A percentile compares a stretch with the other conserved stretches of the same genome.
phyloP scores from a whole-genome alignment of 2,329 filamentous ascomycete genomes.

The Lecanoromycetidae sp. region DNA sequence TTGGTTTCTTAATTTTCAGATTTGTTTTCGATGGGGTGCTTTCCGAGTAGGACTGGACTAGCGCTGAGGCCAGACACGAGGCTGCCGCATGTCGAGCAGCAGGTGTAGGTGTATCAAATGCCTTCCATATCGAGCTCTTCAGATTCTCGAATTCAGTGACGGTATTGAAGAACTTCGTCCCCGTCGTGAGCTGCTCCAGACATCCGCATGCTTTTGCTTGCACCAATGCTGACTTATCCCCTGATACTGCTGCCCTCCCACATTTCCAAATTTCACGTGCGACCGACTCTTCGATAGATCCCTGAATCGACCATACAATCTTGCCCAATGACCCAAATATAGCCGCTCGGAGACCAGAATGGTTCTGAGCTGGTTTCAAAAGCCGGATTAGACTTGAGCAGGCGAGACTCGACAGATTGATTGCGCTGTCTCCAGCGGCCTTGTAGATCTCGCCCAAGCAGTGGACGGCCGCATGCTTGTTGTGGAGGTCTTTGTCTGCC shows the following conservation, averaged over 20 bases:
- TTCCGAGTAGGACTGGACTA: conserved; percentile 70
- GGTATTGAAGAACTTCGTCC: conserved; percentile 75
- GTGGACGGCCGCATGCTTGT: conserved; percentile 76
- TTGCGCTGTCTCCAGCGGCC: conserved; percentile 85
- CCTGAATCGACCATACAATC: conserved; percentile 60
- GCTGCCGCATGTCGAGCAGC: conserved; percentile 76
- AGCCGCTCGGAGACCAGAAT: conserved; percentile 71
- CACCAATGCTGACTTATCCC: conserved; percentile 73
- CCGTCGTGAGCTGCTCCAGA: conserved; percentile 57
- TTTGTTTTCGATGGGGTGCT: conserved; percentile 38
- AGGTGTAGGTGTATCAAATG: conserved; percentile 63
- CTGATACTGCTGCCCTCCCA: conserved; percentile 59
- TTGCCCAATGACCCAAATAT: conserved; percentile 65
- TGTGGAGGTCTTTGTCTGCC: conserved; percentile 61
- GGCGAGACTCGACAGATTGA: conserved; percentile 65
- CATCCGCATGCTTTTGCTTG: conserved; percentile 69
- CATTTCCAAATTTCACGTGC: conserved; percentile 94
- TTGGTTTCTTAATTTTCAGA: conserved; percentile 55
- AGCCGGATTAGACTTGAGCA: conserved; percentile 63
- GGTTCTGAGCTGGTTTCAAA: conserved; percentile 63
- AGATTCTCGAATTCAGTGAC: conserved; percentile 81
- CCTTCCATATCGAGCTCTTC: conserved; percentile 70
- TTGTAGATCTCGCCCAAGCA: conserved; percentile 83
- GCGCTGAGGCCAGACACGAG: conserved; percentile 67
- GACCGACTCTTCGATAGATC: conserved; percentile 68